Evolutionary conservation across 306 rosid genomes (phyloP), one percentile per base, ranked within the genome.

Genomic region (Fragaria iinumae): DNA sequence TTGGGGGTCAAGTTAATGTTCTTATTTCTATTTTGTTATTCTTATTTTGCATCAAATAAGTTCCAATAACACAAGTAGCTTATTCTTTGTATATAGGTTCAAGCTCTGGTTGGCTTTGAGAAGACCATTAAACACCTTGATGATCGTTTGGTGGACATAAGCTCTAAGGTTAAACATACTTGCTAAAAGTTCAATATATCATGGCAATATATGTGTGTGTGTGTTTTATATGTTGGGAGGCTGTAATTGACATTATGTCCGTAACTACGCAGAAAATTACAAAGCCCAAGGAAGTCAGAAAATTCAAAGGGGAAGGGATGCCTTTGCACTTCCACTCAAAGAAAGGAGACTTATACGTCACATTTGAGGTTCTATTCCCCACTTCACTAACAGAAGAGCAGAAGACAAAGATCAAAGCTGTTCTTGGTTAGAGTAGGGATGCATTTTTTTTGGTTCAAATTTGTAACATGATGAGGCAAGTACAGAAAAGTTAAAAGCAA

Each of bases 251-350:
- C 76, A 4, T 69, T 1, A 74, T 36, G 64, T 71, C 38, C 56
- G 74, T 84, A 76, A 84, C 16, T 23, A 45, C 43, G 27, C 88
- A 95, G 99, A 95, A 86, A 83, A 85, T 95, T 45, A 95, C 99
- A 47, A 90, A 82, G 80, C 97, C 99, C 47, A 95, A 95, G 84
- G 92, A 92, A 85, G 93, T 92, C 60, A 91, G 86, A 70, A 95
- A 92, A 86, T 90, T 90, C 87, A 95, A 95, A 81, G 97, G 97
- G 69, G 93, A 95, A 80, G 97, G 99, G 29, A 95, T 95, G 99
- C 97, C 99, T 57, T 62, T 89, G 86, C 96, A 95, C 78, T 82
- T 92, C 81, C 93, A 89, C 96, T 84, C 76, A 17, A 95, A 92
- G 90, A 95, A 87, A 81, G 99, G 99, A 67, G 90, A 92, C 85